phyloP scores from a whole-genome alignment of 495 filamentous ascomycete genomes.

The Trichoderma reesei region DNA sequence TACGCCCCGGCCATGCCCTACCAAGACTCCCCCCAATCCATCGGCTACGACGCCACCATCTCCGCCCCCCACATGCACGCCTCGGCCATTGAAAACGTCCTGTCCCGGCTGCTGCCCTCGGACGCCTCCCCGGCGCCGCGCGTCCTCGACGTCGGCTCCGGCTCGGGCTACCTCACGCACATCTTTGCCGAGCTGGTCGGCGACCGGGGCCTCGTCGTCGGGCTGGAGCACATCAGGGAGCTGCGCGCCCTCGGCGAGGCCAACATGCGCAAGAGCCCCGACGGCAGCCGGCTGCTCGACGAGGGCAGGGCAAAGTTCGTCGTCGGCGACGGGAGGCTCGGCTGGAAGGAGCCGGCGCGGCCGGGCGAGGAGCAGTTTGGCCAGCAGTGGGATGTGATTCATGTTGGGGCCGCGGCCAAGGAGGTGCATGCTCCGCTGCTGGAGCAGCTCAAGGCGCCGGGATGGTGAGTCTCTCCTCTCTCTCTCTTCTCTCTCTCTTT shows the following conservation, averaged over 20 bases:
- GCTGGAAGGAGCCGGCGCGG: slow-evolving; percentile 46
- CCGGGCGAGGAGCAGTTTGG: slow-evolving; percentile 25
- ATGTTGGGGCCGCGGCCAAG: slow-evolving; percentile 83
- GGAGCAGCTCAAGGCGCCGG: slow-evolving; percentile 69
- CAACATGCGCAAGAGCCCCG: slow-evolving; percentile 65
- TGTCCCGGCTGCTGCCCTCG: slow-evolving; percentile 46
- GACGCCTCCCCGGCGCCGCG: slow-evolving; percentile 31
- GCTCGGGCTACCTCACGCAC: slow-evolving; percentile 86
- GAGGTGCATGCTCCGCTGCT: slow-evolving; percentile 63
- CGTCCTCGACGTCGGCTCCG: slow-evolving; percentile 84
- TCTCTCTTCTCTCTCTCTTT: background rate
- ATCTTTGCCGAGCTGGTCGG: slow-evolving; percentile 75
- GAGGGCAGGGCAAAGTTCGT: slow-evolving; percentile 60
- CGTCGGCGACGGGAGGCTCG: slow-evolving; percentile 71
- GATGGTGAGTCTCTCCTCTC: slow-evolving; percentile 29
- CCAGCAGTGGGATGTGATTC: slow-evolving; percentile 75
- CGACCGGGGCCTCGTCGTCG: slow-evolving; percentile 54
- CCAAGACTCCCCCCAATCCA: slow-evolving; percentile 81
- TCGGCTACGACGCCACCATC: slow-evolving; percentile 84
- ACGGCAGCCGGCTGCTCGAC: slow-evolving; percentile 54
- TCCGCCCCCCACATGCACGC: slow-evolving; percentile 98
- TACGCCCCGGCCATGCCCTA: slow-evolving; percentile 64
- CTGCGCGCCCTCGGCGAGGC: slow-evolving; percentile 59
- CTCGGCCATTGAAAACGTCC: slow-evolving; percentile 57
- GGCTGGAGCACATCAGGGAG: slow-evolving; percentile 79